Percentiles rank a stretch among this genome's conserved stretches.
Evolutionary conservation across 768 basidiomycete genomes (phyloP).

Genomic region (Fomitopsis pulvina): DNA sequence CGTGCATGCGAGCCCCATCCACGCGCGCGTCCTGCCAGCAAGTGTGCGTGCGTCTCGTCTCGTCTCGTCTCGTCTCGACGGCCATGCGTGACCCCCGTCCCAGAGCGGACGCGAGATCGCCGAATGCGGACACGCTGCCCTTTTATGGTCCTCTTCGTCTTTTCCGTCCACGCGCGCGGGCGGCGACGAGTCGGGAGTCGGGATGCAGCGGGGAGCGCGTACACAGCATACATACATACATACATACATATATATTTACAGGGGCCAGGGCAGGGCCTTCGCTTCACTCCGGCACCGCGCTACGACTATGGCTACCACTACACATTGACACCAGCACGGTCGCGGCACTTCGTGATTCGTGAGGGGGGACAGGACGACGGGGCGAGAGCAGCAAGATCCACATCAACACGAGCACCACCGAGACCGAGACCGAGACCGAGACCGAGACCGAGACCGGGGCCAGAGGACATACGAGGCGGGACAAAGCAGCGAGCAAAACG

Average conservation of each 20-base stretch:
- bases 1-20: no score
- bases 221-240: constrained; percentile 11
- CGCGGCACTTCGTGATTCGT: background rate
- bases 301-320: constrained; percentile 4
- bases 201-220: background rate
- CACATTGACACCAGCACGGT: background rate
- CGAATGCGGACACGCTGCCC: background rate
- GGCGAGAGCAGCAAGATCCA: background rate
- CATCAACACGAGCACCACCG: background rate
- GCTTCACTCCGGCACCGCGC: background rate
- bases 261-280: no score
- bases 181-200: background rate
- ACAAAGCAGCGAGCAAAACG: background rate
- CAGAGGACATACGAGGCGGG: background rate
- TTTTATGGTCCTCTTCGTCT: background rate
- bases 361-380: background rate
- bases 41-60: no score
- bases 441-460: background rate
- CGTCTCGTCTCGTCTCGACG: no score
- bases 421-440: background rate
- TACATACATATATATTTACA: no score
- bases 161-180: background rate
- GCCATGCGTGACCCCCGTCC: background rate
- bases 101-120: background rate
- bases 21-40: no score